Evolutionary conservation across 495 filamentous ascomycete species (phyloP).

Genomic region (Extremus antarcticus): DNA sequence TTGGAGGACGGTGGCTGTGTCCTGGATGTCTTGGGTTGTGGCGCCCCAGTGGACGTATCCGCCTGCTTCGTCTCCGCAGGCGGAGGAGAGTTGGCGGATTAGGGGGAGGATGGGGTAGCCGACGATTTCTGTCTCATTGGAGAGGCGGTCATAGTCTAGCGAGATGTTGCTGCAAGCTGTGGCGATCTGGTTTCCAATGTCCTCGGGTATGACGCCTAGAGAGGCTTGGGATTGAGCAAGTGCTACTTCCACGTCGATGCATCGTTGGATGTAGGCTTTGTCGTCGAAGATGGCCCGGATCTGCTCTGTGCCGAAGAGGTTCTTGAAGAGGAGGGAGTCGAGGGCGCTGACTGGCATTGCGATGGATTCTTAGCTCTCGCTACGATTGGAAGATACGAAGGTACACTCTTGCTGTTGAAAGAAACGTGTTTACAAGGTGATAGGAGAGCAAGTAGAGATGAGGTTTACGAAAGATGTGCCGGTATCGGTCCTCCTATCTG

Average conservation of each 20-base stretch:
- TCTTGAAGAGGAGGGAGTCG: conserved; percentile 41
- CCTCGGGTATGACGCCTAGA: conserved; percentile 35
- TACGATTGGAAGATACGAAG: no score
- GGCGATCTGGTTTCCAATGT: conserved; percentile 35
- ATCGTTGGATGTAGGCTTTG: conserved; percentile 39
- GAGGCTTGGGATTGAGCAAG: conserved; percentile 38
- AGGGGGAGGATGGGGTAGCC: conserved; percentile 44
- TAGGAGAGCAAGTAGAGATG: background rate
- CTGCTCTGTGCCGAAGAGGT: conserved; percentile 41
- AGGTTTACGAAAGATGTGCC: background rate
- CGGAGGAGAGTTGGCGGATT: conserved; percentile 35
- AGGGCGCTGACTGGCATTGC: conserved; percentile 27
- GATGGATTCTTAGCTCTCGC: no score
- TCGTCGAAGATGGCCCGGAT: conserved; percentile 43
- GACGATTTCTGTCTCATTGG: conserved; percentile 41
- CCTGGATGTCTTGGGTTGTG: conserved; percentile 48
- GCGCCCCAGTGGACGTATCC: conserved; percentile 47
- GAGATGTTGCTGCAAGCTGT: conserved; percentile 23
- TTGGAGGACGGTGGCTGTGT: conserved; percentile 39
- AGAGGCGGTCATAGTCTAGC: conserved; percentile 35
- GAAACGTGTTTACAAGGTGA: background rate
- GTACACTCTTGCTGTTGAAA: no score
- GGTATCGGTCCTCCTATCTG: background rate
- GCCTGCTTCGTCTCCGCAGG: conserved; percentile 34
- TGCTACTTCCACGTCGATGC: conserved; percentile 41